Conservation (phyloP, 2,329 filamentous ascomycete genomes). For the Penicillium olsonii region DNA sequence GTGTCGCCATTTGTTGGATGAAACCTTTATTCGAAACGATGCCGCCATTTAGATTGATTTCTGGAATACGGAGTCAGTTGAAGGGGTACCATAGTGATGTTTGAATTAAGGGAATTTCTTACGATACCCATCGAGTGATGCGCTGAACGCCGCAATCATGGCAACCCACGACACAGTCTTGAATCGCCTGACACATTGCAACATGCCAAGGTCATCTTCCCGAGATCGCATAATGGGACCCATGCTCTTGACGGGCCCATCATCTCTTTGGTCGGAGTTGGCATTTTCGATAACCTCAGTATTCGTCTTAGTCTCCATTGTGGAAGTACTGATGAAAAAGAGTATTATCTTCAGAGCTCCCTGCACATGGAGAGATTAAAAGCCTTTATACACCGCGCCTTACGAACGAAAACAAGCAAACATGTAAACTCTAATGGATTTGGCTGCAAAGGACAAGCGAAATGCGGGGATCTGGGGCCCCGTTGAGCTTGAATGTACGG, state of each 20-base stretch:
- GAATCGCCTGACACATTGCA: slow-evolving; percentile 39
- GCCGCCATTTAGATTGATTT: slow-evolving; percentile 41
- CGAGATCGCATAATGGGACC: slow-evolving; percentile 37
- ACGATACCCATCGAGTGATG: slow-evolving; percentile 48
- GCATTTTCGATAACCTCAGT: slow-evolving; percentile 8
- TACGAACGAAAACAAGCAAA: background rate
- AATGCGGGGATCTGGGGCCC: slow-evolving; percentile 1
- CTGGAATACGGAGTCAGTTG: background rate
- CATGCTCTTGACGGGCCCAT: background rate
- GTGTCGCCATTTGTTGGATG: slow-evolving; percentile 37
- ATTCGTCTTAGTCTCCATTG: slow-evolving; percentile 4
- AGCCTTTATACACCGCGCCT: background rate
- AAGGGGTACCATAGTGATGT: no score
- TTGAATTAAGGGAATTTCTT: slow-evolving; percentile 9
- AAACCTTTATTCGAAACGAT: slow-evolving; percentile 47
- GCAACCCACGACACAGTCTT: slow-evolving; percentile 39
- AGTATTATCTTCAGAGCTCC: background rate
- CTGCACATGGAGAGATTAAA: background rate
- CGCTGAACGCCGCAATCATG: slow-evolving; percentile 46
- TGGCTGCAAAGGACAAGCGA: background rate
- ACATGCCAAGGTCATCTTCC: slow-evolving; percentile 42
- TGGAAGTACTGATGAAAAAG: background rate
- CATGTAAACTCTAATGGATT: background rate
- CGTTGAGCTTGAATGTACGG: background rate
- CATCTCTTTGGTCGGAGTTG: background rate